Percentiles rank a stretch among this genome's conserved stretches.
Conservation (phyloP, 2,329 filamentous ascomycete genomes). For the Phialemoniopsis sp. region DNA sequence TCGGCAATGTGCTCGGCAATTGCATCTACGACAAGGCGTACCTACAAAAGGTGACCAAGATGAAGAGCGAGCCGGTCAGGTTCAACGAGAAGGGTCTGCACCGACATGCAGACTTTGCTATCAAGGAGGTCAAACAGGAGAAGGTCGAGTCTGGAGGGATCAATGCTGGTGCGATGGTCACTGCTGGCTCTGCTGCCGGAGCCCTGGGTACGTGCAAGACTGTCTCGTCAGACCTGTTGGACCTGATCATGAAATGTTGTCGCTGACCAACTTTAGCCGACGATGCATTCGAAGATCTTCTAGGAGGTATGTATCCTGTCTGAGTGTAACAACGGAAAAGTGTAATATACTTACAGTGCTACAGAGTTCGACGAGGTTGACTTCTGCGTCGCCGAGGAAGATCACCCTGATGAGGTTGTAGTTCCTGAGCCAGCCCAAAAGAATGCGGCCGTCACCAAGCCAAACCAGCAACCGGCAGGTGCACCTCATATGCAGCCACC, state of each 20-base stretch:
- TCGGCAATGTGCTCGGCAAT: constrained; percentile 96
- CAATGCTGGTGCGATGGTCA: not conserved
- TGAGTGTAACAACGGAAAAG: not conserved
- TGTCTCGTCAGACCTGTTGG: constrained; percentile 6
- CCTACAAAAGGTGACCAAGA: constrained; percentile 79
- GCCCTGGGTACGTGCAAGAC: constrained; percentile 14
- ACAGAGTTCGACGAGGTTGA: constrained; percentile 74
- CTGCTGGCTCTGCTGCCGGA: constrained; percentile 7
- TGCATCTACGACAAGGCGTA: constrained; percentile 98
- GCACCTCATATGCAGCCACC: constrained; percentile 31
- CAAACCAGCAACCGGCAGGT: constrained; percentile 18
- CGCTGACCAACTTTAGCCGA: constrained; percentile 11
- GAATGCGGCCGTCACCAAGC: constrained; percentile 21
- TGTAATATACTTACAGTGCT: constrained; percentile 23
- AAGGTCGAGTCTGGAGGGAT: constrained; percentile 13
- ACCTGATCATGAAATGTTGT: not conserved
- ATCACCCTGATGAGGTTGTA: constrained; percentile 73
- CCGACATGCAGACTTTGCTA: constrained; percentile 72
- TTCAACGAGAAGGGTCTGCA: constrained; percentile 80
- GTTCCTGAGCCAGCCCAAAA: constrained; percentile 37
- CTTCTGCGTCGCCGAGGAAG: constrained; percentile 65
- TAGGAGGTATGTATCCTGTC: constrained; percentile 36
- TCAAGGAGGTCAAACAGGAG: constrained; percentile 42
- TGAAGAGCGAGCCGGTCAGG: constrained; percentile 74
- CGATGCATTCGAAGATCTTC: constrained; percentile 48